Percentiles rank a stretch among this genome's conserved stretches.
Conservation (phyloP, 169 alveolate genomes). For the Plasmodium gonderi region DNA sequence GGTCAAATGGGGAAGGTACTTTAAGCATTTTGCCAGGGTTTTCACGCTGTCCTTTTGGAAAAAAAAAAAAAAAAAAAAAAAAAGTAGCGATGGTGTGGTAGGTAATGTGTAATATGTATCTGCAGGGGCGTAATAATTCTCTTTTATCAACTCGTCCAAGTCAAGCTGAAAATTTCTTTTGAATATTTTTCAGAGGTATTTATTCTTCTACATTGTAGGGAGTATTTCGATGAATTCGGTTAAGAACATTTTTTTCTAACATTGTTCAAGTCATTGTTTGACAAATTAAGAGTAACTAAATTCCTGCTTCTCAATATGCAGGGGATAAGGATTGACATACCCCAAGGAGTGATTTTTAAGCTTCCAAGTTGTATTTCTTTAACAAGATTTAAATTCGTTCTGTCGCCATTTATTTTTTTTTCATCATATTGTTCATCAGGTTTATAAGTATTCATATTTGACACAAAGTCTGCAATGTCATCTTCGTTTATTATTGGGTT, state of each 20-base stretch:
- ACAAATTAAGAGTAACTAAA: conserved; percentile 13
- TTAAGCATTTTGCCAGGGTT: conserved; percentile 30
- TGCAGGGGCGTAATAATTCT: no score
- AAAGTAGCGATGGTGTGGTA: no score
- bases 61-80: no score
- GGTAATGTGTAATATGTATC: no score
- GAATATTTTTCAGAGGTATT: background rate
- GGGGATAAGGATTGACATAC: conserved; percentile 54
- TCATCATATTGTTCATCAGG: background rate
- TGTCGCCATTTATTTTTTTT: background rate
- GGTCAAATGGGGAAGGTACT: conserved; percentile 16
- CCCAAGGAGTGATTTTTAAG: conserved; percentile 42
- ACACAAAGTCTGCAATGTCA: conserved; percentile 63
- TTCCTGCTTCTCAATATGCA: conserved; percentile 41
- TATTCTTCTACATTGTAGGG: background rate
- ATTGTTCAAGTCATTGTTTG: conserved; percentile 39
- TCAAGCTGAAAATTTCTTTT: no score
- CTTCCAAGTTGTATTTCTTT: conserved; percentile 46
- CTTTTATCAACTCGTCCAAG: no score
- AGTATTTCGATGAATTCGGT: background rate
- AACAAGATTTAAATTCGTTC: background rate
- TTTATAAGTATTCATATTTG: conserved; percentile 11
- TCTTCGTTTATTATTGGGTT: conserved; percentile 40
- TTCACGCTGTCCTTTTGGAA: conserved; percentile 57
- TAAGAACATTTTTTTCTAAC: conserved; percentile 9